Conservation (phyloP, 2,329 filamentous ascomycete genomes). For the Ceratocystis destructans region DNA sequence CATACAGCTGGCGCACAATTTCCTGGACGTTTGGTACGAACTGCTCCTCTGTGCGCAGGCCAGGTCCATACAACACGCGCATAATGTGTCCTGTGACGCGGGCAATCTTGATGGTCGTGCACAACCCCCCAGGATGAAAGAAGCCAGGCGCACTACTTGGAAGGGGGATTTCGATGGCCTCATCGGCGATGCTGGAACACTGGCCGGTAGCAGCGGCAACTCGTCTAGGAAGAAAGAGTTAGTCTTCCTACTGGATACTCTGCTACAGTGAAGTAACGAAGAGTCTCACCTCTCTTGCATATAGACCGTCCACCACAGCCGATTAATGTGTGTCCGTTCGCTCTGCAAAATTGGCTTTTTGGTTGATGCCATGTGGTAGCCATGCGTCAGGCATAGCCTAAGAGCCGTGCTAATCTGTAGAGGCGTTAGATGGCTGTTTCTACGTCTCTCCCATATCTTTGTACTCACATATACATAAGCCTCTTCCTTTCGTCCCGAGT, state of each 20-base stretch:
- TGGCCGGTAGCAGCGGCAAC: conserved; percentile 19
- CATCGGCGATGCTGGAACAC: conserved; percentile 16
- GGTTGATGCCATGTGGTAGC: conserved; percentile 22
- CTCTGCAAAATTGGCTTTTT: conserved; percentile 18
- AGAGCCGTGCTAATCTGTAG: conserved; percentile 24
- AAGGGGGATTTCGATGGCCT: conserved; percentile 18
- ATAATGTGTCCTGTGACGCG: conserved; percentile 23
- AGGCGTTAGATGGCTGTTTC: background rate
- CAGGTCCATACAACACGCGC: conserved; percentile 25
- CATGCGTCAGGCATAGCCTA: conserved; percentile 23
- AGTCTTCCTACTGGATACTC: background rate
- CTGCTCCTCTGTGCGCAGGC: conserved; percentile 24
- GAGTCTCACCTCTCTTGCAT: conserved; percentile 24
- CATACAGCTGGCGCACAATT: conserved; percentile 23
- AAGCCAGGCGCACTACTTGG: conserved; percentile 23
- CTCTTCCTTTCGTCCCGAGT: conserved; percentile 19
- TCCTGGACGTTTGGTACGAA: conserved; percentile 26
- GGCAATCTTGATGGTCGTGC: conserved; percentile 24
- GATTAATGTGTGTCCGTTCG: conserved; percentile 22
- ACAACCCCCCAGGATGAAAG: conserved; percentile 23
- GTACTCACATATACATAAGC: conserved; percentile 19
- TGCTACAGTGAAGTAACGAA: background rate
- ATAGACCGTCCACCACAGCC: conserved; percentile 25
- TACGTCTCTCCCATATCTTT: background rate
- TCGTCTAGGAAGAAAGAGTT: conserved; percentile 5